A percentile compares a stretch with the other conserved stretches of the same genome.
Conservation (phyloP, 2,329 filamentous ascomycete species). For the Aschersonia sp. region DNA sequence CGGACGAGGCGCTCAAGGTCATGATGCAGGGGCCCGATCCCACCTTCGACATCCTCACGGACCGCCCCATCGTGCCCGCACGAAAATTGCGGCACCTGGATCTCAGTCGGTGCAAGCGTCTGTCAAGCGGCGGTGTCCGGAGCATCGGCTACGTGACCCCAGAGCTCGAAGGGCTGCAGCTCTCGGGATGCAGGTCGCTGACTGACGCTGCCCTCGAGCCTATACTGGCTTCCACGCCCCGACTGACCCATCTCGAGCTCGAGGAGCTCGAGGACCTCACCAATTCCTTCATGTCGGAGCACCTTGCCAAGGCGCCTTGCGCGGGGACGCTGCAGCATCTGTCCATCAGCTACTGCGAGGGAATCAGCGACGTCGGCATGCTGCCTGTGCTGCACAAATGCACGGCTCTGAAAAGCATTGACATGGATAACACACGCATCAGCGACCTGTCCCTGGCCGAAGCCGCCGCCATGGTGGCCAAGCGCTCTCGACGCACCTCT, state of each 20-base stretch:
- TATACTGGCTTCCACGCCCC: conserved; percentile 60
- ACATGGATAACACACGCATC: conserved; percentile 88
- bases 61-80: conserved; percentile 58
- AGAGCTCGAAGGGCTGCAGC: conserved; percentile 64
- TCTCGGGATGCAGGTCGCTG: conserved; percentile 63
- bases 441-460: conserved; percentile 77
- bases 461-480: conserved; percentile 64
- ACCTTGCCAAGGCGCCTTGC: conserved; percentile 64
- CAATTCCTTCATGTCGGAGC: conserved; percentile 55
- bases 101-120: conserved; percentile 58
- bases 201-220: conserved; percentile 59
- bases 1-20: conserved; percentile 55
- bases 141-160: conserved; percentile 62
- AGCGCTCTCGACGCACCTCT: conserved; percentile 36
- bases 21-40: conserved; percentile 66
- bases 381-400: conserved; percentile 69
- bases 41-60: conserved; percentile 68
- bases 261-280: conserved; percentile 72
- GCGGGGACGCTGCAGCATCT: conserved; percentile 60
- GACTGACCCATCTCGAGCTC: conserved; percentile 73
- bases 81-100: conserved; percentile 75
- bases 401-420: conserved; percentile 50
- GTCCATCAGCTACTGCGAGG: conserved; percentile 82
- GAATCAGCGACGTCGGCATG: conserved; percentile 69
- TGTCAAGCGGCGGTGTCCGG: conserved; percentile 62